Base-by-base conservation (phyloP, 148 eudicot species). In the Diospyros lotus region DNA sequence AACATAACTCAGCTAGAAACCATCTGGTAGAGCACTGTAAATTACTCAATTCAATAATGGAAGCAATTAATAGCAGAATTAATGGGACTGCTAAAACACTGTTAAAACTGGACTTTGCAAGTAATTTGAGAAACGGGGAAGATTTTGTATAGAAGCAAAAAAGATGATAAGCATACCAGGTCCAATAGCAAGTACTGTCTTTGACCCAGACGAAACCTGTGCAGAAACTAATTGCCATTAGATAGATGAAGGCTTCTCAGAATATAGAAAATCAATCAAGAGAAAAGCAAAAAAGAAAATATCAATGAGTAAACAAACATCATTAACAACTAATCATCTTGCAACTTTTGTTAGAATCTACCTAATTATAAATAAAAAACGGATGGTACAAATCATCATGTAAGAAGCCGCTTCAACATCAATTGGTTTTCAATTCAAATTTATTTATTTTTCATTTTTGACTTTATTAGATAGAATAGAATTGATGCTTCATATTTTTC, bases 151-250 rank as follows among this genome's bases (percentile, higher is more conserved):
- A n/a, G 58, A 71, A 63, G 71, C 38, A 3, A 66, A 72, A 63
- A 10, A 11, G 44, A 75, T 69, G 58, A 76, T 52, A 82, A 73
- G 65, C 85, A 76, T 84, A 94, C 98, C 98, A 58, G 98, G 98
- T 71, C 97, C 98, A 71, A 94, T 83, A 13, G 96, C 98, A 69
- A 94, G 92, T 62, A 94, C 98, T 4, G 98, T 94, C 82, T 86
- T 90, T 74, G 98, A 94, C 64, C 98, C 96, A 56, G 98, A 83
- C 13, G 89, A 84, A 82, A 94, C 87, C 98, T 94, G 87, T 61
- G 42, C 39, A 48, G 46, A 73, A 40, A 51, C 58, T 68, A 77
- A 65, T 41, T 6, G 15, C 15, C 6, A 72, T 58, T 7, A 42
- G 58, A 44, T 15, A 68, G 4, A 14, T 51, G 18, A 51, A 6